Conservation (phyloP, 768 basidiomycete species). For the Royoungia palumana region DNA sequence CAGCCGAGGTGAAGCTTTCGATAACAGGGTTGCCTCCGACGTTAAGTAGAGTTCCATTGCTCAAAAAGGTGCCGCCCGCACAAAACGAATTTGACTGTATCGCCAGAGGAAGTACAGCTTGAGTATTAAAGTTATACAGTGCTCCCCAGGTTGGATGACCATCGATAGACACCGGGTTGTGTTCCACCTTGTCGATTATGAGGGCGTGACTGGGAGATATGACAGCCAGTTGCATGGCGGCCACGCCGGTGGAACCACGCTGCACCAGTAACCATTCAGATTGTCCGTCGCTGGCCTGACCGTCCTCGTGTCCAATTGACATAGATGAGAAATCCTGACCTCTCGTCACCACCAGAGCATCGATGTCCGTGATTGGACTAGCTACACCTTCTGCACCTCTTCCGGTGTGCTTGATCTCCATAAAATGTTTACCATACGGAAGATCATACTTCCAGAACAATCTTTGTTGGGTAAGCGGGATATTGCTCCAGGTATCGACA, state of each 20-base stretch:
- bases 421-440: slow-evolving; percentile 48
- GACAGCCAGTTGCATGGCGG: slow-evolving; percentile 73
- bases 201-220: slow-evolving; percentile 68
- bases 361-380: slow-evolving; percentile 47
- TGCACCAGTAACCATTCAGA: slow-evolving; percentile 55
- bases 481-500: slow-evolving; percentile 44
- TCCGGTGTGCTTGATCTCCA: slow-evolving; percentile 61
- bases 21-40: slow-evolving; percentile 84
- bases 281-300: neutral
- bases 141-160: slow-evolving; percentile 83
- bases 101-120: slow-evolving; percentile 56
- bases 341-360: slow-evolving; percentile 65
- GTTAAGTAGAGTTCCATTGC: slow-evolving; percentile 74
- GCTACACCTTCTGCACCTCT: slow-evolving; percentile 34
- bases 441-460: slow-evolving; percentile 61
- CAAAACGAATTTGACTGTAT: slow-evolving; percentile 84
- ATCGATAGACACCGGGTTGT: slow-evolving; percentile 70
- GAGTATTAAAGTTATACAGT: slow-evolving; percentile 65
- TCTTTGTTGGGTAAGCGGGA: slow-evolving; percentile 52
- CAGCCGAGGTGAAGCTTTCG: slow-evolving; percentile 55
- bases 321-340: slow-evolving; percentile 22
- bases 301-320: slow-evolving; percentile 1
- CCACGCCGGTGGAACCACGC: slow-evolving; percentile 68
- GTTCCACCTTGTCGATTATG: slow-evolving; percentile 82
- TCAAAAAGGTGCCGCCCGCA: slow-evolving; percentile 73